Evolutionary conservation across 306 rosid genomes (phyloP).

Genomic region (Gillenia trifoliata): DNA sequence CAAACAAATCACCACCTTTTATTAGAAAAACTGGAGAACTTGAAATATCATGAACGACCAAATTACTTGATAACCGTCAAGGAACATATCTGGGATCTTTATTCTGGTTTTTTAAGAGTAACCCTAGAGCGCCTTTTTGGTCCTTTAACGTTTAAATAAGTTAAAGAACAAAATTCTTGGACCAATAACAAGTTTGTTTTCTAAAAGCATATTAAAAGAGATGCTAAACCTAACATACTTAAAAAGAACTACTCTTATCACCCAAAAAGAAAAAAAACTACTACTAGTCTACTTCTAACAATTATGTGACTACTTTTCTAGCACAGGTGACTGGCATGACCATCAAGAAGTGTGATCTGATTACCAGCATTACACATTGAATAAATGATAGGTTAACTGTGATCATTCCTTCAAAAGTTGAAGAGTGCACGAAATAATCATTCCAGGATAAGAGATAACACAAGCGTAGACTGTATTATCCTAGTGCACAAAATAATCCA

Average conservation of each 20-base stretch:
- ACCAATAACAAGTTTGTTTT: background rate
- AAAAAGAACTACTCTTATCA: background rate
- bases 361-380: background rate
- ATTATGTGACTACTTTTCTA: background rate
- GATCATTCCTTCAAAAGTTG: background rate
- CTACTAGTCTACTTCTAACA: background rate
- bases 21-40: background rate
- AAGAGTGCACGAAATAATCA: too few species aligned
- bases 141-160: background rate
- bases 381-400: background rate
- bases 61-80: background rate
- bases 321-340: background rate
- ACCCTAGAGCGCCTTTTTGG: background rate
- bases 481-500: slow-evolving; percentile 5
- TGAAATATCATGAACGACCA: background rate
- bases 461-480: background rate
- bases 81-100: background rate
- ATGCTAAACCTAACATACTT: background rate
- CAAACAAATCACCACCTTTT: background rate
- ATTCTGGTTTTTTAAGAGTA: background rate
- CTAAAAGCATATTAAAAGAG: too few species aligned
- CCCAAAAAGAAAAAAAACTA: too few species aligned
- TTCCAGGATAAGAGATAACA: too few species aligned
- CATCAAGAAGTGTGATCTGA: background rate
- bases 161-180: too few species aligned